Percentiles rank a stretch among this genome's conserved stretches.
Conservation (phyloP, 2,329 filamentous ascomycete species). For the Pseudogymnoascus sp. region DNA sequence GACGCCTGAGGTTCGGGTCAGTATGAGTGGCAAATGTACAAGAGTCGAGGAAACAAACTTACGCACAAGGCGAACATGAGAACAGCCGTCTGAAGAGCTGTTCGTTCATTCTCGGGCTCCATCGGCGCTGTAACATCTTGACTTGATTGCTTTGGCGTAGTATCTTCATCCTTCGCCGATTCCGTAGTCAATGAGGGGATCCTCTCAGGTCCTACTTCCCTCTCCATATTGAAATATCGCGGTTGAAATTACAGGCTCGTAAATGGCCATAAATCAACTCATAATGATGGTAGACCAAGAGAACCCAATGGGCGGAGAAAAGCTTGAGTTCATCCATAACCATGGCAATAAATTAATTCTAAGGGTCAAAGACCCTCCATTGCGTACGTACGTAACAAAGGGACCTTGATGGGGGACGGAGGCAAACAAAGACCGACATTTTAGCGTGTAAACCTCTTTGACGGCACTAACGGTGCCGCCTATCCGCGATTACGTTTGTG, state of each 20-base stretch:
- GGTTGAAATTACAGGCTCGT: background rate
- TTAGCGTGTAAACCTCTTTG: background rate
- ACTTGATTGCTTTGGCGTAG: background rate
- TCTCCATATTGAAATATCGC: background rate
- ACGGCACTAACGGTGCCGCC: background rate
- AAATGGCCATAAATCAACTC: too few species aligned
- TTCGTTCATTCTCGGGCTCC: conserved; percentile 24
- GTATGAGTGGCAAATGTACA: background rate
- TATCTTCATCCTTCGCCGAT: background rate
- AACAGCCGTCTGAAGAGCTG: conserved; percentile 23
- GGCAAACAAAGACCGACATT: background rate
- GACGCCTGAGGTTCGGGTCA: background rate
- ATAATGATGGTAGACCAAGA: background rate
- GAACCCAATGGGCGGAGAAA: background rate
- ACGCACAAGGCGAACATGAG: conserved; percentile 27
- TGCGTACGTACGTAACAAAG: background rate
- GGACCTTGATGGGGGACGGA: background rate
- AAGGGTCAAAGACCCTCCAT: background rate
- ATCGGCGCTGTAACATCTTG: background rate
- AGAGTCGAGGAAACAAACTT: conserved; percentile 18
- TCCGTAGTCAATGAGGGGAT: background rate
- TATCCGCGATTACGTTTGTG: background rate
- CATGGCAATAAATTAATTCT: background rate
- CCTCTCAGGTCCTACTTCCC: background rate
- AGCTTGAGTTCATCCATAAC: background rate